Evolutionary conservation across 768 basidiomycete species (phyloP).

Genomic region (Xanthoconium stramineum): DNA sequence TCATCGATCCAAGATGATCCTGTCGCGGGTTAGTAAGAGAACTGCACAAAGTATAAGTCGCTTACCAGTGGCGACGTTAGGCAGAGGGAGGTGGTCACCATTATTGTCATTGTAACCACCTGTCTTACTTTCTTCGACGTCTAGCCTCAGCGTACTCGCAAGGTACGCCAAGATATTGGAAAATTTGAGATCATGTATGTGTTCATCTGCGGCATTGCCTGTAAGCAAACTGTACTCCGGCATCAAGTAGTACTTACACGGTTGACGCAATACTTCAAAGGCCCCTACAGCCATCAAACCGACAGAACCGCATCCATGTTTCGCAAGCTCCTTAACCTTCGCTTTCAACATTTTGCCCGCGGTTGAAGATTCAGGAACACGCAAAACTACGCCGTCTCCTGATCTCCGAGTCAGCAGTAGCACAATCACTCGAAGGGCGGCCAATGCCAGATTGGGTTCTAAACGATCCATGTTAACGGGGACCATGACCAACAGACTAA

Average conservation of each 20-base stretch:
- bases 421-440: neutral
- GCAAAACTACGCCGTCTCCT: too few species aligned
- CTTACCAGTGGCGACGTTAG: neutral
- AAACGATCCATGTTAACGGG: neutral
- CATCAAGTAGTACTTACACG: too few species aligned
- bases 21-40: too few species aligned
- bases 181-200: neutral
- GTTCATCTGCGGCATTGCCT: neutral
- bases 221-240: too few species aligned
- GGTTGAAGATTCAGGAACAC: neutral
- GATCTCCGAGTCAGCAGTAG: neutral
- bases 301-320: too few species aligned
- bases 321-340: too few species aligned
- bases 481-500: too few species aligned
- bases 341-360: neutral
- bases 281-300: too few species aligned
- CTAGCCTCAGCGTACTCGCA: neutral
- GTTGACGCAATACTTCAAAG: too few species aligned
- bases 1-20: too few species aligned
- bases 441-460: neutral
- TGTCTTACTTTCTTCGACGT: neutral
- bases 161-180: neutral
- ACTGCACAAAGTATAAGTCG: neutral
- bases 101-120: neutral
- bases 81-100: neutral